A percentile compares a stretch with the other conserved stretches of the same genome.
Conservation (phyloP, 257 asterid genomes). For the Anisodus tanguticus region DNA sequence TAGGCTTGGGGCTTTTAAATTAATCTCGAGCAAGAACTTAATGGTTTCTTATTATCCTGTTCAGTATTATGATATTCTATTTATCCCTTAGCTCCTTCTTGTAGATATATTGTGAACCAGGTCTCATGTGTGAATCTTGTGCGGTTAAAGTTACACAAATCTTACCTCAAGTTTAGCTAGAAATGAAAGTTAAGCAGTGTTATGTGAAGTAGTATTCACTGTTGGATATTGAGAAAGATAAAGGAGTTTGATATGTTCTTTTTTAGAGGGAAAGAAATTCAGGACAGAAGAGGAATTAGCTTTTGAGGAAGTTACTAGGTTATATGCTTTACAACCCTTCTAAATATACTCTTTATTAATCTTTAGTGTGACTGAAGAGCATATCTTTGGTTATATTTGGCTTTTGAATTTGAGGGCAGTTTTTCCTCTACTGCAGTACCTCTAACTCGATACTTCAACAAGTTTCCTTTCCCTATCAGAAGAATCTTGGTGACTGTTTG, state of each 20-base stretch:
- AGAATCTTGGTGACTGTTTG: not conserved
- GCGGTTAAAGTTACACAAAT: too few relatives aligned
- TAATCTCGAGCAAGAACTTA: not conserved
- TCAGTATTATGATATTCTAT: not conserved
- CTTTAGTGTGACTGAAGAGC: slow-evolving; percentile 12
- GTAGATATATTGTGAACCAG: not conserved
- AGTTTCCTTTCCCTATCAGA: slow-evolving; percentile 15
- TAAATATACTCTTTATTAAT: not conserved
- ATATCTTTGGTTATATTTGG: not conserved
- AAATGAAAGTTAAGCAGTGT: too few relatives aligned
- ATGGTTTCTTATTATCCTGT: not conserved
- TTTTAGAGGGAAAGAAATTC: too few relatives aligned
- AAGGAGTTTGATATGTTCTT: too few relatives aligned
- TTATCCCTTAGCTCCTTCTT: not conserved
- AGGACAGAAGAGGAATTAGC: too few relatives aligned
- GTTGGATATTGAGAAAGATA: too few relatives aligned
- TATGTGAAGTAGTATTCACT: too few relatives aligned
- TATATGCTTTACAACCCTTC: not conserved
- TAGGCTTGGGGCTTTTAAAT: too few relatives aligned
- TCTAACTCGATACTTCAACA: not conserved
- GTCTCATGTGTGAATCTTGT: not conserved
- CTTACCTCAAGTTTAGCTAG: too few relatives aligned
- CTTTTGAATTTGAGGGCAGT: not conserved
- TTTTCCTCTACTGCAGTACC: slow-evolving; percentile 10
- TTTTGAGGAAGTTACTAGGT: too few relatives aligned